Conservation (phyloP, 257 asterid genomes). For the Solanum microdontum region DNA sequence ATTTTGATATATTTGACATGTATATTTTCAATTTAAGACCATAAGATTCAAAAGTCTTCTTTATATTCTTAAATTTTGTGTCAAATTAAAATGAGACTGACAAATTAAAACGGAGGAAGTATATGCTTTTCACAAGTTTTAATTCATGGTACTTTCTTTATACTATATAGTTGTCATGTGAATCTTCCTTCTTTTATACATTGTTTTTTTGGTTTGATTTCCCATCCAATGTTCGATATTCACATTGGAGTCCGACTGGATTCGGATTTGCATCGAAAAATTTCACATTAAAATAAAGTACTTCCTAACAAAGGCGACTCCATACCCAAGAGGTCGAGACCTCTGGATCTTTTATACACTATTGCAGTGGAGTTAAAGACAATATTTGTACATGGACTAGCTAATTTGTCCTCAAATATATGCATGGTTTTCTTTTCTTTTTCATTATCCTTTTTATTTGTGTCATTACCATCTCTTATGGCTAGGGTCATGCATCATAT, state of each 20-base stretch:
- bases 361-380: background rate
- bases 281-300: accelerated
- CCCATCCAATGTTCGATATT: accelerated
- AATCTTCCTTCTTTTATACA: background rate
- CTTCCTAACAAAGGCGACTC: too few relatives aligned
- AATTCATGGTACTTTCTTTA: background rate
- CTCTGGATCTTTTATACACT: background rate
- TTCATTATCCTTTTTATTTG: background rate
- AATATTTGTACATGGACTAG: background rate
- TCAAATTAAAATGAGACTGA: background rate
- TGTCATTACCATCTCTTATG: background rate
- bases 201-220: too few relatives aligned
- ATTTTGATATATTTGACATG: background rate
- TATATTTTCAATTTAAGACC: too few relatives aligned
- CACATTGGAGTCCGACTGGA: too few relatives aligned
- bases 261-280: too few relatives aligned
- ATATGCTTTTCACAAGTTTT: background rate
- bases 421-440: background rate
- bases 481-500: background rate
- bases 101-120: too few relatives aligned
- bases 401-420: background rate
- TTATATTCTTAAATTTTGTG: too few relatives aligned
- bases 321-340: too few relatives aligned
- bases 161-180: background rate
- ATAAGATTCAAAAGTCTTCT: too few relatives aligned